Evolutionary conservation across 2,329 filamentous ascomycete species (phyloP).

Genomic region (Clonostachys rosea): DNA sequence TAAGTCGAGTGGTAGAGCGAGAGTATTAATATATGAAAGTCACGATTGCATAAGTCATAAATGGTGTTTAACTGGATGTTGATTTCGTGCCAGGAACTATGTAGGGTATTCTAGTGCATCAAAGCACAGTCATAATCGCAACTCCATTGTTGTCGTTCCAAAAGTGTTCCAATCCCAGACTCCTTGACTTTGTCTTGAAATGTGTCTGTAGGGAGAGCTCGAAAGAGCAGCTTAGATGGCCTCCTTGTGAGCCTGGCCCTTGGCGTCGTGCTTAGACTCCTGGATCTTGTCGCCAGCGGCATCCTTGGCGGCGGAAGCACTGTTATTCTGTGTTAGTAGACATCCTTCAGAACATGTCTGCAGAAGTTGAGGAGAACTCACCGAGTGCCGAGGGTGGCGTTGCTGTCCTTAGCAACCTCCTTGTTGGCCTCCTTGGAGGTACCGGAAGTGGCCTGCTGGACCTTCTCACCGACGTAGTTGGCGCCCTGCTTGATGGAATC

Average conservation of each 20-base stretch:
- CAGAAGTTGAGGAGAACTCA: constrained; percentile 14
- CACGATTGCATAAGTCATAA: too few species aligned
- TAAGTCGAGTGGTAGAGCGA: too few species aligned
- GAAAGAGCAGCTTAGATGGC: constrained; percentile 18
- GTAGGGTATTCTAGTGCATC: too few species aligned
- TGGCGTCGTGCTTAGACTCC: constrained; percentile 31
- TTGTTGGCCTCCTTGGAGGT: constrained; percentile 68
- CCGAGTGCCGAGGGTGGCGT: constrained; percentile 49
- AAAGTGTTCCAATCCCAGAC: too few species aligned
- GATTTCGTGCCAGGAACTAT: not conserved
- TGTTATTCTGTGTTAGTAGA: constrained; percentile 11
- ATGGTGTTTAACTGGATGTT: not conserved
- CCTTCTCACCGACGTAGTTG: constrained; percentile 62
- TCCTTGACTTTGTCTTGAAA: too few species aligned
- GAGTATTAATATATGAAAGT: too few species aligned
- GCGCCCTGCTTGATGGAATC: constrained; percentile 54
- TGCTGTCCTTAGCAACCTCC: constrained; percentile 58
- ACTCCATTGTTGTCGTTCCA: too few species aligned
- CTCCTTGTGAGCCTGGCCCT: constrained; percentile 35
- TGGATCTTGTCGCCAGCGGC: constrained; percentile 39
- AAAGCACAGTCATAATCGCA: too few species aligned
- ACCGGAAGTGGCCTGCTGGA: constrained; percentile 50
- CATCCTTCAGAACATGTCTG: not conserved
- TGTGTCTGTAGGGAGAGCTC: not conserved
- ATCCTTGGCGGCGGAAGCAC: constrained; percentile 43